Evolutionary conservation across 2,329 filamentous ascomycete genomes (phyloP).

Genomic region (Aureobasidium zeae): DNA sequence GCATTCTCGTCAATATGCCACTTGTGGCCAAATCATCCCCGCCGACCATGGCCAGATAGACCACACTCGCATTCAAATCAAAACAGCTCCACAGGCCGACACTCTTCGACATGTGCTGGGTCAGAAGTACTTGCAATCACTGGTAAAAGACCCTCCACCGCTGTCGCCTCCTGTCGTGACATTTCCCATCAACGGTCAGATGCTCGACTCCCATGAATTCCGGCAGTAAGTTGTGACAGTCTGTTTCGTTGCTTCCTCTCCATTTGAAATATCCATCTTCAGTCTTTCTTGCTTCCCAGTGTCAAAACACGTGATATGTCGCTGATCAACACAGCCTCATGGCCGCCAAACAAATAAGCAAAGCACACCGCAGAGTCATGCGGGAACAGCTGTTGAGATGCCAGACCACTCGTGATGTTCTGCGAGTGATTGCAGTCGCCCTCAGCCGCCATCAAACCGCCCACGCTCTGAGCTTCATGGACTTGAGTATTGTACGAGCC

Average conservation of each 20-base stretch:
- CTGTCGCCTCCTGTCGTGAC: background rate
- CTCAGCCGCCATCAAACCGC: slow-evolving; percentile 21
- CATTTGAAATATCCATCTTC: background rate
- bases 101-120: background rate
- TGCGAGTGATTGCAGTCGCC: slow-evolving; percentile 25
- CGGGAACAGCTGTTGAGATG: slow-evolving; percentile 25
- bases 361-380: slow-evolving; percentile 18
- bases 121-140: background rate
- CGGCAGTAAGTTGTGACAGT: slow-evolving; percentile 15
- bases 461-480: slow-evolving; percentile 20
- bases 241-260: background rate
- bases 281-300: too few species aligned
- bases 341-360: slow-evolving; percentile 19
- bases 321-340: slow-evolving; percentile 1
- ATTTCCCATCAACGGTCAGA: slow-evolving; percentile 14
- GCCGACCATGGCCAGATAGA: slow-evolving; percentile 3
- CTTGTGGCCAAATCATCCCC: background rate
- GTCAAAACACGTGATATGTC: too few species aligned
- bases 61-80: slow-evolving; percentile 5
- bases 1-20: slow-evolving; percentile 1
- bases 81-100: slow-evolving; percentile 9
- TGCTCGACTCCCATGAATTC: slow-evolving; percentile 18
- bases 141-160: background rate
- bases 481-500: slow-evolving; percentile 25
- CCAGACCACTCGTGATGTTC: slow-evolving; percentile 23